phyloP scores from a whole-genome alignment of 1,284 basidiomycete species.

The Leucoagaricus sp. region DNA sequence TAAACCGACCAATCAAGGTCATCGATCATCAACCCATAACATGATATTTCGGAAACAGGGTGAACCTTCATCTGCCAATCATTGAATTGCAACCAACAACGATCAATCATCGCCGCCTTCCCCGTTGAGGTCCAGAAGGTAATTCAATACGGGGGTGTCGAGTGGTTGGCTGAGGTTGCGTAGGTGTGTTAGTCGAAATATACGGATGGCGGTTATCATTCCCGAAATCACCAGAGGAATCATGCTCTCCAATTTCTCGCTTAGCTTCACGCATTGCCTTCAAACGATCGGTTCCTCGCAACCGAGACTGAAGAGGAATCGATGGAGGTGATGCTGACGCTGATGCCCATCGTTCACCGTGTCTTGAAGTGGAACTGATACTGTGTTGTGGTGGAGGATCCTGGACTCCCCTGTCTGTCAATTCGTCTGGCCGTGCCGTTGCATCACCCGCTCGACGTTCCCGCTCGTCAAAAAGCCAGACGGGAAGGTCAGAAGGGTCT shows the following conservation, averaged over 20 bases:
- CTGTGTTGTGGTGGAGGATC: conserved; percentile 1
- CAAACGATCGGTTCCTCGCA: conserved; percentile 39
- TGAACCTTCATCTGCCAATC: conserved; percentile 12
- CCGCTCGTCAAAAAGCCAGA: conserved; percentile 63
- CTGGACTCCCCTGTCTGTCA: conserved; percentile 2
- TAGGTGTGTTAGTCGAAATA: background rate
- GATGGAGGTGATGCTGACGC: background rate
- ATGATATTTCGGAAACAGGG: background rate
- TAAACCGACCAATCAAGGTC: background rate
- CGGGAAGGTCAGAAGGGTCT: conserved; percentile 59
- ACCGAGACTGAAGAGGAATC: background rate
- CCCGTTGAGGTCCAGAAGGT: conserved; percentile 9
- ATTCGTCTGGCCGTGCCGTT: background rate
- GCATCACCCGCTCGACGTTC: conserved; percentile 38
- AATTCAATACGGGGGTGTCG: conserved; percentile 8
- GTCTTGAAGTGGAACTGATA: background rate
- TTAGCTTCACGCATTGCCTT: conserved; percentile 52
- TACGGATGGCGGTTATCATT: background rate
- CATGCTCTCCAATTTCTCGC: conserved; percentile 9
- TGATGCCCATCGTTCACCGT: background rate
- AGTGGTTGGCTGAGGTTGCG: background rate
- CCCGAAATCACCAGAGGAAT: background rate
- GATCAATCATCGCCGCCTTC: conserved; percentile 6
- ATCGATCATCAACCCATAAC: background rate
- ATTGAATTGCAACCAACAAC: conserved; percentile 4